These are phyloP conservation scores for Mortierella sp. DNA, from an alignment of 371 early-diverging fungal species.

Conservation along the genomic window DNA sequence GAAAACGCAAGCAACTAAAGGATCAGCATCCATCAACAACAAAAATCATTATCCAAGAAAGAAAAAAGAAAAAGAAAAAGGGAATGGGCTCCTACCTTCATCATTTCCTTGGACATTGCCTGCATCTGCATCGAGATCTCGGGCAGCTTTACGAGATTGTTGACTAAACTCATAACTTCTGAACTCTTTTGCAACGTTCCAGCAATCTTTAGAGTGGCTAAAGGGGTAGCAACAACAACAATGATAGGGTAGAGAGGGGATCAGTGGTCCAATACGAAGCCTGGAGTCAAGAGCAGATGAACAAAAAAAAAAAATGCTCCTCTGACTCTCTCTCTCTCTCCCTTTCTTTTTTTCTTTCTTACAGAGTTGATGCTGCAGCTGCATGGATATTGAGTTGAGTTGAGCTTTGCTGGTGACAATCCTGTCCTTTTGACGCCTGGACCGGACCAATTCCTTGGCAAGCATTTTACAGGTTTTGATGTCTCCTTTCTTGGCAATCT, in stretches of 20 bases:
- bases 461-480: slow-evolving; percentile 77
- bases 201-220: slow-evolving; percentile 87
- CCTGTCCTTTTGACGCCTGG: slow-evolving; percentile 82
- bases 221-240: too few relatives aligned
- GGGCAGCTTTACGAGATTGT: slow-evolving; percentile 85
- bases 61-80: slow-evolving; percentile 1
- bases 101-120: slow-evolving; percentile 96
- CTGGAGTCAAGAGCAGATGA: not conserved
- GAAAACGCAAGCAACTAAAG: not conserved
- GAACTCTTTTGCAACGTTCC: slow-evolving; percentile 90
- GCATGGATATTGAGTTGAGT: slow-evolving; percentile 90
- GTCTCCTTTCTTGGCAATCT: slow-evolving; percentile 90
- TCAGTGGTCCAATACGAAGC: too few relatives aligned
- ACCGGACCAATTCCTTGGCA: slow-evolving; percentile 88
- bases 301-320: not conserved
- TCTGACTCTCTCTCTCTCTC: not conserved
- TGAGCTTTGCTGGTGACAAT: slow-evolving; percentile 92
- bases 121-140: slow-evolving; percentile 86
- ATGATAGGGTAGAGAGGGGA: not conserved
- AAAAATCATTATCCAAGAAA: not conserved
- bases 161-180: slow-evolving; percentile 92
- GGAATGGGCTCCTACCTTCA: slow-evolving; percentile 67
- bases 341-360: slow-evolving; percentile 16
- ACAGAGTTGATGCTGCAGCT: slow-evolving; percentile 91
- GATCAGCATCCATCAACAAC: not conserved